phyloP scores from a whole-genome alignment of 1,284 basidiomycete species.

The Naganishia liquefaciens region DNA sequence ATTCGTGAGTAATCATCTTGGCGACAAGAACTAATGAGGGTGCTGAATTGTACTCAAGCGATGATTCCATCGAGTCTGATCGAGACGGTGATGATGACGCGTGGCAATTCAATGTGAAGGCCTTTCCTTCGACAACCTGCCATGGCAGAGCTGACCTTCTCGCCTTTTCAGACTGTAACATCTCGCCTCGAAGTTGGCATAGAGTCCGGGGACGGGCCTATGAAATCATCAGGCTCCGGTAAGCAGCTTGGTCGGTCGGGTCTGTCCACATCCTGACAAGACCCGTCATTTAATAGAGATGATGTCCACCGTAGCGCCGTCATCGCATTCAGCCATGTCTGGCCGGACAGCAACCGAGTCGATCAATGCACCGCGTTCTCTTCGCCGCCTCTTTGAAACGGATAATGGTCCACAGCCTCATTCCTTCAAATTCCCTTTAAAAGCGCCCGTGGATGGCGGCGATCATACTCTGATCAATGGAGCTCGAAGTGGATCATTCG shows the following conservation, averaged over 20 bases:
- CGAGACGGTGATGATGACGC: slow-evolving; percentile 41
- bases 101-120: slow-evolving; percentile 53
- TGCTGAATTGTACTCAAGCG: slow-evolving; percentile 25
- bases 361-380: slow-evolving; percentile 47
- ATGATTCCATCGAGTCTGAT: slow-evolving; percentile 31
- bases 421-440: slow-evolving; percentile 43
- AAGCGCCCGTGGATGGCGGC: background rate
- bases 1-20: slow-evolving; percentile 31
- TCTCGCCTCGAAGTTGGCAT: slow-evolving; percentile 30
- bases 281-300: too few relatives aligned
- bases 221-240: slow-evolving; percentile 13
- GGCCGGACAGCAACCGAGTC: slow-evolving; percentile 16
- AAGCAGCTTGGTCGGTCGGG: background rate
- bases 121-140: background rate
- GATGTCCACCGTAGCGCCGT: slow-evolving; percentile 14
- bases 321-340: slow-evolving; percentile 5
- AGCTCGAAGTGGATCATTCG: slow-evolving; percentile 7
- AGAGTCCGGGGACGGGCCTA: slow-evolving; percentile 20
- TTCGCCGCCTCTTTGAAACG: slow-evolving; percentile 53
- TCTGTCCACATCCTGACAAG: too few relatives aligned
- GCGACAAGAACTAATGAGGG: too few relatives aligned
- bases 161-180: slow-evolving; percentile 41
- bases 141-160: background rate
- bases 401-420: slow-evolving; percentile 47
- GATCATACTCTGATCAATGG: background rate